Evolutionary conservation across 2,329 filamentous ascomycete genomes (phyloP), one percentile per base, ranked within the genome.

Genomic region (Alternaria arborescens): DNA sequence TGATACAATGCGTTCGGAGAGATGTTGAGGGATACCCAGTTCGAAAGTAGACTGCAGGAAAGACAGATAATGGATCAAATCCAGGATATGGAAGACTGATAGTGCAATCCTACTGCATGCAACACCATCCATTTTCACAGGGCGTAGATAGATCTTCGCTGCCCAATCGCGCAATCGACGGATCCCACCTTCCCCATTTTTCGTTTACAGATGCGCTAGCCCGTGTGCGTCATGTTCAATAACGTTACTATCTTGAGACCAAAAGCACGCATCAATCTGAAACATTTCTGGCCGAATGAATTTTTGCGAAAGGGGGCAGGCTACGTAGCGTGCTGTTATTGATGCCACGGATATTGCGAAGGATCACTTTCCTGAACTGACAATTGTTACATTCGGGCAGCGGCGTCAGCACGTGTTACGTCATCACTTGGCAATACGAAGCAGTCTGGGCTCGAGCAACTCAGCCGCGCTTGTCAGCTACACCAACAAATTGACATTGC

Each of bases 351-450:
- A 24, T 16, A 38, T 38, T 16, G 46, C 46, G 38, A n/a, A 0
- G 14, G 1, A 38, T 38, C 36, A 2, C 46, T 26, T 36, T 14
- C 20, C 22, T 18, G 0, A 0, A 14, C 40, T 18, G 6, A 24
- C 38, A 53, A 8, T 22, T 22, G 24, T 32, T 26, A 34, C 6
- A 28, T 41, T 41, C 3, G 36, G 51, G 58, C 55, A 59, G 57
- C 58, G 41, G 46, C 42, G 47, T 48, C 42, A 55, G 57, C 63
- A 52, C 20, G 42, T 22, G 61, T 72, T 72, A 72, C 70, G 70
- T 72, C 70, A 72, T 69, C 67, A 47, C 68, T 69, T 69, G 67
- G 68, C 69, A 58, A 42, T 52, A 42, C 28, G 32, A 61, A 41
- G 42, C 41, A 52, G 42, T 48, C 44, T 34, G 58, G 58, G 60